Conservation (phyloP, 768 basidiomycete genomes). For the Coprinopsis strossmayeri region DNA sequence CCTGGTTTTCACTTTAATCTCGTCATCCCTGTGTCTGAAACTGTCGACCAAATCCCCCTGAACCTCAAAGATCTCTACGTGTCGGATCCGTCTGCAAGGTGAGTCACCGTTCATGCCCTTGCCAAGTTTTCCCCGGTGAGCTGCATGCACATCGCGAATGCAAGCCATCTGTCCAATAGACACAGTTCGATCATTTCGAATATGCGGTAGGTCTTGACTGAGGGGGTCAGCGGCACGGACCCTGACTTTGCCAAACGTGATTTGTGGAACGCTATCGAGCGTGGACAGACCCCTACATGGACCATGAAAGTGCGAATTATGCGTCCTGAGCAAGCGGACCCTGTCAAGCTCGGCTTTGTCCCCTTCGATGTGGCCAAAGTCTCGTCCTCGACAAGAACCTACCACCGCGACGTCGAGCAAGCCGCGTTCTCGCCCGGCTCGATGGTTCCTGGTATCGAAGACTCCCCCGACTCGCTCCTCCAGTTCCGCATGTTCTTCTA, state of each 20-base stretch:
- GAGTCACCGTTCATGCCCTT: no score
- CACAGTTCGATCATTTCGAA: no score
- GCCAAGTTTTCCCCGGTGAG: no score
- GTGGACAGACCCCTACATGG: constrained; percentile 10
- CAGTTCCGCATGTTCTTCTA: constrained; percentile 15
- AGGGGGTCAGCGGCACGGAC: constrained; percentile 10
- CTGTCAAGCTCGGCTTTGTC: constrained; percentile 11
- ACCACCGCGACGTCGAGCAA: constrained; percentile 12
- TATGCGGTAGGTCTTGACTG: no score
- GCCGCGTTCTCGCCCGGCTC: constrained; percentile 11
- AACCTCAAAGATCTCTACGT: no score
- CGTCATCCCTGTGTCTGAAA: no score
- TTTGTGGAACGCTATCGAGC: constrained; percentile 9
- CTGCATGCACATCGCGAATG: no score
- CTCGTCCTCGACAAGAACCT: constrained; percentile 13
- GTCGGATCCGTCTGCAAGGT: no score
- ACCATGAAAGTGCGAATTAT: constrained; percentile 13
- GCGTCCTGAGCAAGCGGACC: constrained; percentile 10
- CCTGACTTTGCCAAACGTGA: constrained; percentile 11
- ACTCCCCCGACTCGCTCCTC: constrained; percentile 11
- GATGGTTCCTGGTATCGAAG: constrained; percentile 11
- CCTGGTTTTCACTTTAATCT: no score
- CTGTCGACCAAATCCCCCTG: no score
- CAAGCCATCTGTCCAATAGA: no score
- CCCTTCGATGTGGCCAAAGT: constrained; percentile 13